Base-by-base conservation (phyloP, 2,329 filamentous ascomycete genomes). In the Cercospora beticola region DNA sequence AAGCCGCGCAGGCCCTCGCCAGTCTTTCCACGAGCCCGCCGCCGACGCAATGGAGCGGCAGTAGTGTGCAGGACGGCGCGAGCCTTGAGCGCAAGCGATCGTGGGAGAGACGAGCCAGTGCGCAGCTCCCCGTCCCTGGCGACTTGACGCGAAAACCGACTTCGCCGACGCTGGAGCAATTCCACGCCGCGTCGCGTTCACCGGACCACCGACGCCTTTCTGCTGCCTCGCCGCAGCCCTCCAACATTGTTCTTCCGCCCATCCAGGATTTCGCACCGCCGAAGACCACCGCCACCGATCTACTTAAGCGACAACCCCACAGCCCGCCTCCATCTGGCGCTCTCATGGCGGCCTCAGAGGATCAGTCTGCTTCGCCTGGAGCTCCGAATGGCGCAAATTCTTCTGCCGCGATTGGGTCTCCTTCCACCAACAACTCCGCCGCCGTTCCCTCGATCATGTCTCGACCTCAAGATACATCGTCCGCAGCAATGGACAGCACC, bases 121-220 rank as follows among this genome's bases (percentile, higher is more conserved):
- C 54, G 4, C 54, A 58, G 30, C 54, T 23, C 5, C 30, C 46
- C 28, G 43, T 56, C 49, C 49, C 49, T 56, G 23, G 49, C 23
- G 49, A 56, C 49, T 28, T 56, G 49, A 56, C 49, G 49, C 49
- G 49, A 56, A 56, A 56, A 56, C 49, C 49, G 49, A 56, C 49
- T 74, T 84, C 82, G 28, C 82, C 83, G 4, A 82, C 82, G 2
- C 79, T 84, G 56, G 81, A 83, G 26, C 82, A 83, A 58, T 84
- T 83, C 72, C 82, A 82, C 69, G 79, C 83, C 70, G 78, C 78
- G 56, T 82, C 82, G 46, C 77, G 77, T 43, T 83, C 82, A 58
- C 82, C 82, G 49, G 81, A 83, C 68, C 79, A 81, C 71, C 77
- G 78, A 63, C 70, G 75, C n/a, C 30, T 69, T 10, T 77, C 81